Conservation (phyloP, 1,284 basidiomycete genomes). For the Pseudozyma tsukubaensis region DNA sequence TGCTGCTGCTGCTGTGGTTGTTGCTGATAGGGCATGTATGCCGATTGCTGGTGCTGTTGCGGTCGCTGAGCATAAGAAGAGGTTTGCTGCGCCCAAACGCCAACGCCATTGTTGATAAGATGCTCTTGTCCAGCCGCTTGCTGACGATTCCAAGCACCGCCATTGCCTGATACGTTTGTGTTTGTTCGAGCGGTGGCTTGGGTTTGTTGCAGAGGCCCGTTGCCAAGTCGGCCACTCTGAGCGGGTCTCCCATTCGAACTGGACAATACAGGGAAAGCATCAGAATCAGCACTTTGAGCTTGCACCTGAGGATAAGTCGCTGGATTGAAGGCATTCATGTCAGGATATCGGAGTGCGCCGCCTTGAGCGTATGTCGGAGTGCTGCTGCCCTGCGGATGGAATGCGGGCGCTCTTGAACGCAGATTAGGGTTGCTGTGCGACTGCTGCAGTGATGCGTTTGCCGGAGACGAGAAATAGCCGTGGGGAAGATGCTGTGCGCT, state of each 20-base stretch:
- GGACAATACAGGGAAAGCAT: conserved; percentile 28
- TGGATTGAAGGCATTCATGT: background rate
- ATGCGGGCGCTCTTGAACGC: conserved; percentile 33
- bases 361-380: conserved; percentile 22
- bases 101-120: conserved; percentile 21
- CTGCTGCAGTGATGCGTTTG: conserved; percentile 25
- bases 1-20: conserved; percentile 12
- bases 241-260: conserved; percentile 1
- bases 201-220: background rate
- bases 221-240: background rate
- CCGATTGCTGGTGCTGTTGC: too few relatives aligned
- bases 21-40: too few relatives aligned
- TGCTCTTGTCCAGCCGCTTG: conserved; percentile 19
- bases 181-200: conserved; percentile 4
- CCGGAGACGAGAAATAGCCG: conserved; percentile 22
- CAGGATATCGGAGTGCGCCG: conserved; percentile 26
- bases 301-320: background rate
- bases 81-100: conserved; percentile 39
- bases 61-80: conserved; percentile 12
- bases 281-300: background rate
- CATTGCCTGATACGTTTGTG: background rate
- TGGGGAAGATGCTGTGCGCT: background rate
- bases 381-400: conserved; percentile 36
- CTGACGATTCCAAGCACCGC: conserved; percentile 13
- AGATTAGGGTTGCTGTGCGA: conserved; percentile 43